A percentile compares a stretch with the other conserved stretches of the same genome.
Evolutionary conservation across 805 yeast genomes (phyloP).

Genomic region (Kluyveromyces starmeri): DNA sequence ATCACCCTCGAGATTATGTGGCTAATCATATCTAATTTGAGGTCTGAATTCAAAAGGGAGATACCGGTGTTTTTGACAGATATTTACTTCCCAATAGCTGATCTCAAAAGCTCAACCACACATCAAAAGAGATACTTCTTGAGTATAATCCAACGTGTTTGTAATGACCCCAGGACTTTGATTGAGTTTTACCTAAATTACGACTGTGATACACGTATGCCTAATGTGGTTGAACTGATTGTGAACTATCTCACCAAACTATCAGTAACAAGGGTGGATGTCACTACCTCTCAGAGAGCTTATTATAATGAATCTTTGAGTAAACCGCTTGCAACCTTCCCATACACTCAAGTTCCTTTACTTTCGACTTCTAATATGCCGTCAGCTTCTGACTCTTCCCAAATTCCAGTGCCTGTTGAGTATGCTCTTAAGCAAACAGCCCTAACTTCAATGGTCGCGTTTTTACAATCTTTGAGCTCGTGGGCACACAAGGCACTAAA

Average conservation of each 20-base stretch:
- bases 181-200: constrained; percentile 91
- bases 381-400: constrained; percentile 18
- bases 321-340: constrained; percentile 63
- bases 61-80: constrained; percentile 90
- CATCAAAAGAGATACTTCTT: constrained; percentile 89
- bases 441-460: constrained; percentile 69
- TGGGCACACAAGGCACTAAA: constrained; percentile 72
- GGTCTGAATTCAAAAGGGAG: constrained; percentile 85
- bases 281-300: constrained; percentile 57
- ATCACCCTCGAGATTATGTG: constrained; percentile 88
- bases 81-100: constrained; percentile 89
- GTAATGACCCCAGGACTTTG: constrained; percentile 81
- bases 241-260: constrained; percentile 63
- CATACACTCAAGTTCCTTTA: constrained; percentile 64
- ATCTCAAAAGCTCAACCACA: constrained; percentile 80
- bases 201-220: constrained; percentile 78
- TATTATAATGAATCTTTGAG: constrained; percentile 43
- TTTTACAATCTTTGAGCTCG: constrained; percentile 67
- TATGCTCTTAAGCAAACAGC: constrained; percentile 79
- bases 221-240: constrained; percentile 77
- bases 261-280: constrained; percentile 63
- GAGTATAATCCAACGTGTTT: constrained; percentile 68
- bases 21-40: constrained; percentile 72
- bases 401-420: constrained; percentile 53
- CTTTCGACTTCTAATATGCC: constrained; percentile 61